Conservation (phyloP, 306 rosid species). For the Crotalaria pallida region DNA sequence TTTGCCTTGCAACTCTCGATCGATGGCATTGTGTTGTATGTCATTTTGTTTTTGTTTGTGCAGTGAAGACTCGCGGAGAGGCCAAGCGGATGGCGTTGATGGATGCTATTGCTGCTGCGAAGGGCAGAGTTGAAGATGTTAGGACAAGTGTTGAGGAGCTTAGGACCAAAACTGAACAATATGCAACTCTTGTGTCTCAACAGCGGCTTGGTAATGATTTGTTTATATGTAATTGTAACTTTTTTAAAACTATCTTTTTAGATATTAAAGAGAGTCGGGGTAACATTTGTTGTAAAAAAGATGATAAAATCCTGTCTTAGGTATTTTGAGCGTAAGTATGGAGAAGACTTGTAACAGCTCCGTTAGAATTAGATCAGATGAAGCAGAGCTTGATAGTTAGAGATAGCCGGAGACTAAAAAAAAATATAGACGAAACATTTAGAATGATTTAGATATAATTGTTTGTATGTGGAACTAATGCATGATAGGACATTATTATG, state of each 20-base stretch:
- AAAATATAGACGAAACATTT: no score
- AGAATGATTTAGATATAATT: no score
- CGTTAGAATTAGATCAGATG: no score
- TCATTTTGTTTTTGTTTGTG: neutral
- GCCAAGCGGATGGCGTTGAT: slow-evolving; percentile 55
- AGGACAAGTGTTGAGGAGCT: slow-evolving; percentile 35
- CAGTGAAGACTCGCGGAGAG: slow-evolving; percentile 70
- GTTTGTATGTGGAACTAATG: no score
- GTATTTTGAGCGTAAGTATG: no score
- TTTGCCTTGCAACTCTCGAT: neutral
- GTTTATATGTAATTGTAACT: neutral
- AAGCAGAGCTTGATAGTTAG: no score
- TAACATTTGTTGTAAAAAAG: no score
- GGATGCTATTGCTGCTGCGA: slow-evolving; percentile 48
- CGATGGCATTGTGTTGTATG: neutral
- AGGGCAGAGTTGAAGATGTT: slow-evolving; percentile 41
- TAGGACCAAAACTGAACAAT: slow-evolving; percentile 42
- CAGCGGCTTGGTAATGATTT: slow-evolving; percentile 43
- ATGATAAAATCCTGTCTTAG: no score
- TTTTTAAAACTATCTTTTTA: neutral
- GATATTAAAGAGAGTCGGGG: no score
- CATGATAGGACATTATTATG: no score
- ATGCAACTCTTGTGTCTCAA: slow-evolving; percentile 36
- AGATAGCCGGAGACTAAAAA: no score
- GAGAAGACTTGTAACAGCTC: no score